Conservation (phyloP, 1,139 yeast genomes). For the Meyerozyma elateridarum region DNA sequence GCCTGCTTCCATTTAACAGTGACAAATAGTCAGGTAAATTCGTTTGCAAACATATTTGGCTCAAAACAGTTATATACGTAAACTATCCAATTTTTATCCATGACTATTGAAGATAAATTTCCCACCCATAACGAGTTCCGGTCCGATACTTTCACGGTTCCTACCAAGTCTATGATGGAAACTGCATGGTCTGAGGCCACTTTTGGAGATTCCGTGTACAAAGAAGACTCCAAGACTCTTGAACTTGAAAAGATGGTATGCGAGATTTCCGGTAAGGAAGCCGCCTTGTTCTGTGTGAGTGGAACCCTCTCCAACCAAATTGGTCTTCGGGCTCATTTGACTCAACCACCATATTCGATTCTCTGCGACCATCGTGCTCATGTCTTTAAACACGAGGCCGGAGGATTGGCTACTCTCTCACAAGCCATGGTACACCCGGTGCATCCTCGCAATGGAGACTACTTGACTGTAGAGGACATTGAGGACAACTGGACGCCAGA, state of each 20-base stretch:
- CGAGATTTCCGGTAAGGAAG: conserved; percentile 71
- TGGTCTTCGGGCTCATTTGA: conserved; percentile 70
- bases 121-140: conserved; percentile 56
- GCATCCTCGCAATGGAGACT: conserved; percentile 65
- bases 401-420: conserved; percentile 82
- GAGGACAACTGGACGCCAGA: conserved; percentile 61
- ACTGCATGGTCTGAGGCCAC: conserved; percentile 39
- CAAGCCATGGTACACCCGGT: conserved; percentile 93
- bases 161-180: conserved; percentile 69
- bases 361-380: conserved; percentile 85
- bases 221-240: conserved; percentile 71
- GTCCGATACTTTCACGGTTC: conserved; percentile 92
- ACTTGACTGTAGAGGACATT: conserved; percentile 69
- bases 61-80: too few species aligned
- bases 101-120: conserved; percentile 21
- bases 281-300: conserved; percentile 79
- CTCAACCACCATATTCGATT: conserved; percentile 83
- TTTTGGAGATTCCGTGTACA: conserved; percentile 83
- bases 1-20: not conserved
- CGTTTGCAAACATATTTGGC: too few species aligned
- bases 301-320: conserved; percentile 92
- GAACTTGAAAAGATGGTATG: conserved; percentile 65
- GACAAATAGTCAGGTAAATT: too few species aligned
- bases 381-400: conserved; percentile 81
- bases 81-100: too few species aligned